Conservation (phyloP, 768 basidiomycete genomes). For the Boletus rufocinnamomeus region DNA sequence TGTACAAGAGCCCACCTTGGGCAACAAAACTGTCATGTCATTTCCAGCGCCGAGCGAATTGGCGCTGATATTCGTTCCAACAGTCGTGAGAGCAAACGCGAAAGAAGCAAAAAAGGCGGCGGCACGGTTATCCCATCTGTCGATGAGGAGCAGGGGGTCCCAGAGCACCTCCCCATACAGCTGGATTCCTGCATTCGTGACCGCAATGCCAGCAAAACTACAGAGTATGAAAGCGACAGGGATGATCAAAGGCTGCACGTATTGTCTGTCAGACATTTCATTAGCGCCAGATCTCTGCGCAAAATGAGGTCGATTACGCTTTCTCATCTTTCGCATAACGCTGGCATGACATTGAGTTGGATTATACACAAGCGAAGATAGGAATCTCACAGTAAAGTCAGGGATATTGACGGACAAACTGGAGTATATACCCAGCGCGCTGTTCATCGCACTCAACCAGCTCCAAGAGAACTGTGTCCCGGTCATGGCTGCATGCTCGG, state of each 20-base stretch:
- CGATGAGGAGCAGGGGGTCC: conserved; percentile 78
- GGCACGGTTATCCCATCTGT: conserved; percentile 82
- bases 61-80: conserved; percentile 53
- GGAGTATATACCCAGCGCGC: conserved; percentile 72
- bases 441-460: conserved; percentile 77
- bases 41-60: conserved; percentile 75
- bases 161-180: conserved; percentile 45
- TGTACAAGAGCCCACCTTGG: conserved; percentile 52
- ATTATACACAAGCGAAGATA: not conserved
- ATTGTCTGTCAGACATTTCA: conserved; percentile 49
- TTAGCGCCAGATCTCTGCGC: conserved; percentile 5
- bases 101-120: conserved; percentile 84
- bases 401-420: conserved; percentile 80
- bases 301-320: conserved; percentile 20
- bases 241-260: conserved; percentile 72
- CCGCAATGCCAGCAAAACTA: conserved; percentile 79
- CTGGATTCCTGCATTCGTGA: conserved; percentile 71
- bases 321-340: conserved; percentile 70
- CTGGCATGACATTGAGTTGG: conserved; percentile 31
- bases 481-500: conserved; percentile 46
- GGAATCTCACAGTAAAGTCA: conserved; percentile 64
- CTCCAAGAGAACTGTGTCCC: conserved; percentile 67
- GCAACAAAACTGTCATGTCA: conserved; percentile 75
- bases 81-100: conserved; percentile 50
- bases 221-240: conserved; percentile 75